Conservation (phyloP, 441 rosid species). For the Mallotus repandus region DNA sequence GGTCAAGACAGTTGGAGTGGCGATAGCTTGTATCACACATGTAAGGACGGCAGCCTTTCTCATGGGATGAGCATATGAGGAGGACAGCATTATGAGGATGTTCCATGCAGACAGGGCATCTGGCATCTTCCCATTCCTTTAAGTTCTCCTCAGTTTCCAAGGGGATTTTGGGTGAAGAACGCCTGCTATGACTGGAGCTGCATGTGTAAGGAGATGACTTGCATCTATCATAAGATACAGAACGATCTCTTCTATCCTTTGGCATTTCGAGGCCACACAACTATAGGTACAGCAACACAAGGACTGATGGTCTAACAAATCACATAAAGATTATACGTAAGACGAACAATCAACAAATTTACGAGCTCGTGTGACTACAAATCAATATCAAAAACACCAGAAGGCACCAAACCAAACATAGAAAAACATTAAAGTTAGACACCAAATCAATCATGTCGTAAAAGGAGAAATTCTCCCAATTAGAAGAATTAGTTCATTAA, state of each 20-base stretch:
- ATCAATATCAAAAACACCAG: background rate
- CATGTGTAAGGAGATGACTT: constrained; percentile 50
- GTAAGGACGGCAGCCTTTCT: constrained; percentile 75
- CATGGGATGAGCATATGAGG: constrained; percentile 68
- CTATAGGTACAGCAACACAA: constrained; percentile 25
- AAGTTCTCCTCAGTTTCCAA: constrained; percentile 42
- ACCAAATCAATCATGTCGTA: background rate
- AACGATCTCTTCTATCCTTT: constrained; percentile 68
- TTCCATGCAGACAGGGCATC: constrained; percentile 84
- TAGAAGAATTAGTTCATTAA: background rate
- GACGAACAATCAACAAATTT: background rate
- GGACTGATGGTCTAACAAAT: constrained; percentile 17
- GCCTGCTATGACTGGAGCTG: constrained; percentile 41
- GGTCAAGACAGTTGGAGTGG: constrained; percentile 79
- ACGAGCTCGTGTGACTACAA: background rate
- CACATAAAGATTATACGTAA: constrained; percentile 11
- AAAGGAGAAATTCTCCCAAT: background rate
- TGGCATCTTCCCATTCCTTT: constrained; percentile 75
- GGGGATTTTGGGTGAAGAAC: constrained; percentile 38
- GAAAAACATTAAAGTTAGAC: background rate
- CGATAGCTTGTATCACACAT: constrained; percentile 88
- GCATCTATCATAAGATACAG: constrained; percentile 52
- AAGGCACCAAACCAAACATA: background rate
- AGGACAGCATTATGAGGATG: constrained; percentile 87
- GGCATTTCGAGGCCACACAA: constrained; percentile 45